Conservation (phyloP, 2,329 filamentous ascomycete genomes). For the Trichoderma aggressivum region DNA sequence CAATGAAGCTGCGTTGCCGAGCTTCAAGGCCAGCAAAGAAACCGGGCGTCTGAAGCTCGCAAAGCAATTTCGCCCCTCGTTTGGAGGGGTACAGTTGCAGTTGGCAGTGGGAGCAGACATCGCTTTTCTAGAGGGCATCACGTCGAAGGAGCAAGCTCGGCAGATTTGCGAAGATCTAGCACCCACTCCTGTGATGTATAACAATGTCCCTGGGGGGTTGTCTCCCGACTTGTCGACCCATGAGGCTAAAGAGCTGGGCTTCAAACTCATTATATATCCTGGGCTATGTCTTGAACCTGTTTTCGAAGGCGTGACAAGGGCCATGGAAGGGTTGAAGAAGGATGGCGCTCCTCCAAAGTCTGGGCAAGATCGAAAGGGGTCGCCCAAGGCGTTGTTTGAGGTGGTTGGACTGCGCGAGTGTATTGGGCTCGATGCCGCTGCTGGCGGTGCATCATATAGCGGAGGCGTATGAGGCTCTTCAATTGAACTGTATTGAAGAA, state of each 20-base stretch:
- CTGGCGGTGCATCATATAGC: not conserved
- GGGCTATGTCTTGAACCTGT: not conserved
- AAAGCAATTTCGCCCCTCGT: not conserved
- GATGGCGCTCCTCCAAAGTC: not conserved
- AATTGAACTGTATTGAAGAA: no score
- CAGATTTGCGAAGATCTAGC: slow-evolving; percentile 45
- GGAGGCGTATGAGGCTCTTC: not conserved
- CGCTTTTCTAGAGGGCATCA: slow-evolving; percentile 58
- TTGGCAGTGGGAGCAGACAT: slow-evolving; percentile 58
- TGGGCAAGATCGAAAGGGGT: not conserved
- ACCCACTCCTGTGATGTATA: slow-evolving; percentile 51
- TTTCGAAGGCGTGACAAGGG: not conserved
- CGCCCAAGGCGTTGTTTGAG: slow-evolving; percentile 6
- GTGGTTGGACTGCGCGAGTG: slow-evolving; percentile 10
- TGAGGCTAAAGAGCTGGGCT: slow-evolving; percentile 55
- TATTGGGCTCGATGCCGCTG: not conserved
- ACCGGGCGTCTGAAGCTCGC: not conserved
- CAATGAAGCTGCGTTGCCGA: not conserved
- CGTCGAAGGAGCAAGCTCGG: slow-evolving; percentile 46
- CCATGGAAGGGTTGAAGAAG: not conserved
- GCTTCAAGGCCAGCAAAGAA: not conserved
- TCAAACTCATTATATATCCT: slow-evolving; percentile 57
- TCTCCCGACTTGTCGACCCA: slow-evolving; percentile 51
- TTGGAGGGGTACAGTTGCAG: not conserved
- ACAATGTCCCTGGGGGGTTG: slow-evolving; percentile 55